Evolutionary conservation across 352 stramenopile species (phyloP).

Genomic region (Porosira glacialis): DNA sequence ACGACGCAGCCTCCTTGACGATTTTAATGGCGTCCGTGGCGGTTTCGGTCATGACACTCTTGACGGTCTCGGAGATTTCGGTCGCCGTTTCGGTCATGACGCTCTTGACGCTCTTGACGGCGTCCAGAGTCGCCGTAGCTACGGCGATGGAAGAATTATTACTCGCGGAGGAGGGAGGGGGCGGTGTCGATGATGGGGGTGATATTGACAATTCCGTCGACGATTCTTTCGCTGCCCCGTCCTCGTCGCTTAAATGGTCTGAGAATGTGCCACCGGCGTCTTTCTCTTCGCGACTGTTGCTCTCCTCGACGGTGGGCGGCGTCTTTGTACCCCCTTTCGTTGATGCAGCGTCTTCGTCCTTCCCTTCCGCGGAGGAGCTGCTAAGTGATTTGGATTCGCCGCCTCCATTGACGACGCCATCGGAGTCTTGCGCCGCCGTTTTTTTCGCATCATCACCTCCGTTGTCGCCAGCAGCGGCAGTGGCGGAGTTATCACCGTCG

Average conservation of each 20-base stretch:
- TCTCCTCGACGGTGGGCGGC: background rate
- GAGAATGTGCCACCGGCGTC: background rate
- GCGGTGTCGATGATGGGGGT: too few relatives aligned
- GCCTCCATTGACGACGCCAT: background rate
- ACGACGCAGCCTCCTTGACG: too few relatives aligned
- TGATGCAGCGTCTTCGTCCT: background rate
- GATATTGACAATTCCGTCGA: background rate
- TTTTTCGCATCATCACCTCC: background rate
- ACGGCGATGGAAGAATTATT: slow-evolving; percentile 32
- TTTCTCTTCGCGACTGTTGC: background rate
- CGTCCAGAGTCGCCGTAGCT: slow-evolving; percentile 23
- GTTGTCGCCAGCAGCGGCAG: slow-evolving; percentile 6
- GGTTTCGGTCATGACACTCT: too few relatives aligned
- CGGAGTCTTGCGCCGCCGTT: background rate
- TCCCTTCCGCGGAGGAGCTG: background rate
- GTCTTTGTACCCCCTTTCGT: background rate
- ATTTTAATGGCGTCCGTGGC: too few relatives aligned
- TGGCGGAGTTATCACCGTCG: slow-evolving; percentile 3
- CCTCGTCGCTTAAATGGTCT: slow-evolving; percentile 1
- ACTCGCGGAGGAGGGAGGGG: slow-evolving; percentile 2
- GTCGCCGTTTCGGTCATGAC: slow-evolving; percentile 23
- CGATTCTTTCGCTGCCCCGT: too few relatives aligned
- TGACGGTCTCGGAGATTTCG: too few relatives aligned
- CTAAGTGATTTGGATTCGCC: slow-evolving; percentile 11
- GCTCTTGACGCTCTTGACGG: slow-evolving; percentile 31